Base-by-base conservation (phyloP, 164 flowering plant species). In the Umbellularia californica region DNA sequence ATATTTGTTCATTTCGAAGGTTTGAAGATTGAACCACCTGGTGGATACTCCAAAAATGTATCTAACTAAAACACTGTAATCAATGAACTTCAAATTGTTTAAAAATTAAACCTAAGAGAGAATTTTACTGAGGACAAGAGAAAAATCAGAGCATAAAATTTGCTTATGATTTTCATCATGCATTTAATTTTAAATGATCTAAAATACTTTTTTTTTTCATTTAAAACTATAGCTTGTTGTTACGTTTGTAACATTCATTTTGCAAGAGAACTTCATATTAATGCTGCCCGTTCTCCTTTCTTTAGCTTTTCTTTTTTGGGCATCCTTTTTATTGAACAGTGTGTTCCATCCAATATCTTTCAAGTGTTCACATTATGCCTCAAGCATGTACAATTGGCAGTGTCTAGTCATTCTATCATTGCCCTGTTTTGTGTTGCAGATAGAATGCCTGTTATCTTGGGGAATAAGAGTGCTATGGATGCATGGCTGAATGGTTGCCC, bases 401-500 rank as follows among this genome's bases (percentile, higher is more conserved):
- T 71, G 27, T 2, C 65, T 17, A 33, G 20, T 33, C 28, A 19
- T 2, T 60, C 47, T 41, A 47, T 69, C 5, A 7, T 33, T 20
- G 24, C 19, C 33, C n/a, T 28, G 35, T 55, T 55, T 55, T 55
- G 17, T 27, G 28, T 30, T 71, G 7, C 78, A 95, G 98, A 95
- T 76, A 87, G 98, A 84, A 95, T 95, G 97, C 98, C 97, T 76
- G 97, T 95, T 58, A 90, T 95, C 65, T 86, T 93, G 81, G 93
- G 94, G 62, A 84, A 83, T 78, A 83, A 86, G 83, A 90, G 69
- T 68, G 84, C 90, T 51, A 81, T 81, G 69, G 90, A 88, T 71
- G 73, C 76, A 58, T 93, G 99, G 99, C 85, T 95, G 23, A 78
- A 77, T 78, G 88, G 85, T 73, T 79, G 90, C 33, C 74, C 90